Base-by-base conservation (phyloP, 805 yeast species). In the Komagataella kurtzmanii region DNA sequence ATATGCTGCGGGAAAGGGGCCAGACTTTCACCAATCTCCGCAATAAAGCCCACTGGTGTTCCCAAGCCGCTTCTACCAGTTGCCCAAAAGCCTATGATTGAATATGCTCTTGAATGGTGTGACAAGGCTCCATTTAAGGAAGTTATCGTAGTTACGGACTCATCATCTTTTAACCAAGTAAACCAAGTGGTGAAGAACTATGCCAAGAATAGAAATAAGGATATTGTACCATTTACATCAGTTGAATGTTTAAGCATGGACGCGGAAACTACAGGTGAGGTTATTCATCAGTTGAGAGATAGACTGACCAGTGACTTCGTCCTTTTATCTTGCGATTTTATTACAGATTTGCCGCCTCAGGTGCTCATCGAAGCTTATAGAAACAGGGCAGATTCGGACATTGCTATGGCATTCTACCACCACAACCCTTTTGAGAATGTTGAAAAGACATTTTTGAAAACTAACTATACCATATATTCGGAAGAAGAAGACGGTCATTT, bases 91-190 rank as follows among this genome's bases (percentile, higher is more conserved):
- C 95, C 97, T 12, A 83, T 93, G 88, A 70, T 93, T 46, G 83
- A 83, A 59, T 85, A 88, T 62, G 95, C 85, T 2, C 72, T 93
- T 43, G 90, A 85, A 58, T 93, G 98, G 98, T 90, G 98, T 71
- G 89, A 82, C 60, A 74, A 76, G 61, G 97, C 95, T 2, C 82
- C 82, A 54, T 90, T 90, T 66, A 77, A 77, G 48, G 77, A 77
- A 48, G 76, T 86, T 48, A 79, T 85, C 18, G 73, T 90, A 17
- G 83, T 86, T 6, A 57, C 61, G 23, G 79, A 76, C 51, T 61
- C 66, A 8, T 75, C 70, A 2, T 74, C 79, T 36, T 63, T 67
- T 44, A 74, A 70, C 2, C 74, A 66, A 18, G 74, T 88, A 17
- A 64, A 67, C 21, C 64, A 65, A 12, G 79, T 77, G 14, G 67